Evolutionary conservation across 176 grass and related monocot genomes (phyloP).

Genomic region (Aechmea fasciata): DNA sequence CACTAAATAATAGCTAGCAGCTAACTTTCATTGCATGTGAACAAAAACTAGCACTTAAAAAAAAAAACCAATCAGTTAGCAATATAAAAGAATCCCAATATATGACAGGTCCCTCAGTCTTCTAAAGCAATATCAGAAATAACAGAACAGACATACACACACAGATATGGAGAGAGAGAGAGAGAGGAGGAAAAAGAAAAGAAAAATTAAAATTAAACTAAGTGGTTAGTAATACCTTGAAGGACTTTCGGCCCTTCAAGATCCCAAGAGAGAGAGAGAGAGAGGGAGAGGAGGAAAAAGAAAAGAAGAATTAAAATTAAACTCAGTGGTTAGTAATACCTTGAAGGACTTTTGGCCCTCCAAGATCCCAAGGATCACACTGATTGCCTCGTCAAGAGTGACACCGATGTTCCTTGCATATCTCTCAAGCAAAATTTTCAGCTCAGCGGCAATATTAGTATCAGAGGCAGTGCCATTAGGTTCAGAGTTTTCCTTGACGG

Average conservation of each 20-base stretch:
- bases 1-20: background rate
- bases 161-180: background rate
- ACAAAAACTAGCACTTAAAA: background rate
- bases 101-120: background rate
- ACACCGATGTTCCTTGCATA: constrained; percentile 82
- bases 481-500: constrained; percentile 31
- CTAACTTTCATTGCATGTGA: background rate
- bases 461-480: constrained; percentile 41
- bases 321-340: constrained; percentile 25
- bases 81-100: background rate
- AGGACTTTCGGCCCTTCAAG: constrained; percentile 51
- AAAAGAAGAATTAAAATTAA: constrained; percentile 5
- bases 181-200: background rate
- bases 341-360: constrained; percentile 64
- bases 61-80: background rate
- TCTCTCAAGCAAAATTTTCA: constrained; percentile 68
- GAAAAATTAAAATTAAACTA: background rate
- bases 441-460: constrained; percentile 39
- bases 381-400: constrained; percentile 80
- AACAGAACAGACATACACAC: background rate
- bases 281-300: constrained; percentile 7
- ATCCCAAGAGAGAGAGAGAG: constrained; percentile 28
- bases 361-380: constrained; percentile 47
- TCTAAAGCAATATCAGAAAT: background rate
- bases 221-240: constrained; percentile 41